Conservation (phyloP, 768 basidiomycete genomes). For the Pleurotus giganteus region DNA sequence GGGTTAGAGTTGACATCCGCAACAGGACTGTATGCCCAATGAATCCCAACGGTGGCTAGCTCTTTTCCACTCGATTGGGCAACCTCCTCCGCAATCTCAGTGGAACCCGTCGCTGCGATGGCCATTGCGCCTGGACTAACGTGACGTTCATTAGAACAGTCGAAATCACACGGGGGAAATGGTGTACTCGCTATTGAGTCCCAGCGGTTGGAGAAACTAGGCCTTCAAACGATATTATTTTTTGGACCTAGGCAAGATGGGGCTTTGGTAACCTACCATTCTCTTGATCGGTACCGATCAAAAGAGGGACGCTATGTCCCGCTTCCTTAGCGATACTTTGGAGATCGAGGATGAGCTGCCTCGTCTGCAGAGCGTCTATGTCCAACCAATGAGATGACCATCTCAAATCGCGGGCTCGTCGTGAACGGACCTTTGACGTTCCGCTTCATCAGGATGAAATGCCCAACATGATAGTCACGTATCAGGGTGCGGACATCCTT, state of each 20-base stretch:
- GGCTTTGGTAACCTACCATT: slow-evolving; percentile 41
- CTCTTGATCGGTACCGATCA: slow-evolving; percentile 75
- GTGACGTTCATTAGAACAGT: neutral
- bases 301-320: slow-evolving; percentile 53
- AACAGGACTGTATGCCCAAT: slow-evolving; percentile 72
- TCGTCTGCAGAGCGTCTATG: slow-evolving; percentile 51
- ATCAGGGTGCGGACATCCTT: slow-evolving; percentile 56
- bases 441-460: slow-evolving; percentile 67
- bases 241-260: neutral
- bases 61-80: slow-evolving; percentile 50
- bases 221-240: slow-evolving; percentile 61
- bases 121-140: slow-evolving; percentile 79
- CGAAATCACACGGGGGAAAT: too few relatives aligned
- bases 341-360: slow-evolving; percentile 43
- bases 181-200: slow-evolving; percentile 63
- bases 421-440: slow-evolving; percentile 52
- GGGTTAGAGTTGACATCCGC: slow-evolving; percentile 72
- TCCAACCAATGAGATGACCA: neutral
- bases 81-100: slow-evolving; percentile 43
- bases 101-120: slow-evolving; percentile 51
- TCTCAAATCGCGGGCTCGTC: neutral
- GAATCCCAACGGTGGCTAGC: slow-evolving; percentile 59
- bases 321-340: slow-evolving; percentile 56
- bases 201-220: slow-evolving; percentile 57
- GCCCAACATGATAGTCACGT: slow-evolving; percentile 61